Base-by-base conservation (phyloP, 768 basidiomycete genomes). In the Cyclocybe aegerita region DNA sequence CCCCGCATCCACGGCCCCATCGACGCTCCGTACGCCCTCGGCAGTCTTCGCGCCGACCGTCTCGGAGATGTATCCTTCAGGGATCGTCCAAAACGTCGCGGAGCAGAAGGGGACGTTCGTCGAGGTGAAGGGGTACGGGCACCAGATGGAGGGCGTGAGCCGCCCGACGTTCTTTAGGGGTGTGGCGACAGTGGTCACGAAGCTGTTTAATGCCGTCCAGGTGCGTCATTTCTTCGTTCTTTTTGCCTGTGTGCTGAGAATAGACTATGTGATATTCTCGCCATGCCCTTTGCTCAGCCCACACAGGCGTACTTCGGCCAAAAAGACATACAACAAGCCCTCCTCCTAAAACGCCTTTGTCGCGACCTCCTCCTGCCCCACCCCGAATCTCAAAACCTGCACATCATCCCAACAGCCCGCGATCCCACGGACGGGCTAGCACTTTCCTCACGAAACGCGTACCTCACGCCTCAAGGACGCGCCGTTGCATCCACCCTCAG, bases 241-340 rank as follows among this genome's bases (percentile, higher is more conserved):
- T 23, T 23, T 23, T 23, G 23, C 23, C 23, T 23, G 58, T 52
- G 17, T 39, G 14, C 23, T 39, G 16, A 42, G 31, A 6, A 39
- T 14, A 23, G 23, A 23, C 23, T 23, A n/a, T n/a, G n/a, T n/a
- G 23, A 23, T 23, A 23, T 23, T 4, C 23, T 4, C 23, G 4
- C 23, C 23, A 4, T 43, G 29, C 43, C 30, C 48, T 10, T 36
- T 7, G 23, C 7, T n/a, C 65, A 96, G 93, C 96, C 96, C 4
- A 90, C 90, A 39, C 82, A 86, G 56, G 85, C 90, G 15, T 98
- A 98, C 67, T 97, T 99, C 55, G 96, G 97, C 1, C 95, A 98
- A 69, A 98, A 98, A 65, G 96, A 98, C 65, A 97, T 99, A 47
- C 97, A 99, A 63, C 97, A 99, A 65, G 93, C 90, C 0, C 72